phyloP scores from a whole-genome alignment of 2,329 filamentous ascomycete genomes.

The Fusarium duplospermum region DNA sequence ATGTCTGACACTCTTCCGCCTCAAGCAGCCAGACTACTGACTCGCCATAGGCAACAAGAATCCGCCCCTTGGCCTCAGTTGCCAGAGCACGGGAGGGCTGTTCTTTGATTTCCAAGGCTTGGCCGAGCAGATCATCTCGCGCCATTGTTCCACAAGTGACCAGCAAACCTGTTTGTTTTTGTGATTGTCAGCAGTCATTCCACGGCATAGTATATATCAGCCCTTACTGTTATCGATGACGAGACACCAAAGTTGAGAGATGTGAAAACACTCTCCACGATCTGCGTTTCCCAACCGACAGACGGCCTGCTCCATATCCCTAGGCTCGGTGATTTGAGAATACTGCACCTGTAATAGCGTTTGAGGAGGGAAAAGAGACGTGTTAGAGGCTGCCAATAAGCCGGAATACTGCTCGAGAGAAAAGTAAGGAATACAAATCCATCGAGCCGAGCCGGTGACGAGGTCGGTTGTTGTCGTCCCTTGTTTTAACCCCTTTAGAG shows the following conservation, averaged over 20 bases:
- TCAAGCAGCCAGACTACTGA: slow-evolving; percentile 54
- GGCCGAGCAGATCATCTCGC: slow-evolving; percentile 48
- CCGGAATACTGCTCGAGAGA: slow-evolving; percentile 57
- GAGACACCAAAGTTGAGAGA: slow-evolving; percentile 61
- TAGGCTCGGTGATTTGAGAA: slow-evolving; percentile 51
- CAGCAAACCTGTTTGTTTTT: slow-evolving; percentile 46
- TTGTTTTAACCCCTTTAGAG: slow-evolving; percentile 44
- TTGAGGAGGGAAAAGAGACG: slow-evolving; percentile 54
- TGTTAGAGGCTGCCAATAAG: slow-evolving; percentile 46
- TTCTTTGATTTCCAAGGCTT: slow-evolving; percentile 46
- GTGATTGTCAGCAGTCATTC: background rate
- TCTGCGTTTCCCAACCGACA: slow-evolving; percentile 52
- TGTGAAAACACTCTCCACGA: slow-evolving; percentile 57
- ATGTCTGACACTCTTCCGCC: slow-evolving; percentile 55
- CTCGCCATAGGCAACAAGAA: slow-evolving; percentile 51
- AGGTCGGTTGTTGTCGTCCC: slow-evolving; percentile 17
- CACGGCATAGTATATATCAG: background rate
- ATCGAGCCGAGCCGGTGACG: slow-evolving; percentile 44
- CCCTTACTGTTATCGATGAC: slow-evolving; percentile 57
- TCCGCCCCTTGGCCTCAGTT: slow-evolving; percentile 32
- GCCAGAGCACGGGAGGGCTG: slow-evolving; percentile 43
- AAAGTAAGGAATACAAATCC: slow-evolving; percentile 62
- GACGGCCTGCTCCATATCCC: slow-evolving; percentile 61
- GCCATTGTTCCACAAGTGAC: slow-evolving; percentile 56
- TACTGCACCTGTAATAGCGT: slow-evolving; percentile 59